Conservation (phyloP, 1,139 yeast genomes). For the Debaryomyces udenii region DNA sequence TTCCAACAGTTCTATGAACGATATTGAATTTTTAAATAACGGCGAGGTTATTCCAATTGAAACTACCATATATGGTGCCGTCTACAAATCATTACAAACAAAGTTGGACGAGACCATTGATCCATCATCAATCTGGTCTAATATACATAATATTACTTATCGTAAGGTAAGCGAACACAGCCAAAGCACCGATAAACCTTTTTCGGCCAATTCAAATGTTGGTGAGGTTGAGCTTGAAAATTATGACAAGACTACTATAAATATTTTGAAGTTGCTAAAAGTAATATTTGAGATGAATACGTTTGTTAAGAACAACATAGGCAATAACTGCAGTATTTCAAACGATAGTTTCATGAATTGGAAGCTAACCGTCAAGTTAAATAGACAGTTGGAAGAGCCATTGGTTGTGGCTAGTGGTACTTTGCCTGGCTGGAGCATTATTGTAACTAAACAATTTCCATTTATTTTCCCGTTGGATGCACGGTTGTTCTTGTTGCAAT, state of each 20-base stretch:
- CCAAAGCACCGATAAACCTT: slow-evolving; percentile 18
- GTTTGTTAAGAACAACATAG: slow-evolving; percentile 28
- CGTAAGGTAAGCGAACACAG: slow-evolving; percentile 35
- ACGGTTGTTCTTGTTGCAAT: slow-evolving; percentile 74
- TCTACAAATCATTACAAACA: slow-evolving; percentile 56
- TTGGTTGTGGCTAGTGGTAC: slow-evolving; percentile 85
- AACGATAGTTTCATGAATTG: slow-evolving; percentile 66
- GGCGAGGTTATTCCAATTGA: slow-evolving; percentile 67
- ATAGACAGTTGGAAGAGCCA: slow-evolving; percentile 89
- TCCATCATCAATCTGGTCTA: slow-evolving; percentile 57
- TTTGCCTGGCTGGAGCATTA: slow-evolving; percentile 83
- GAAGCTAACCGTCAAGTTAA: slow-evolving; percentile 83
- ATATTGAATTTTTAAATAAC: slow-evolving; percentile 63
- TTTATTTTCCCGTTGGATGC: slow-evolving; percentile 86
- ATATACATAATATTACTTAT: slow-evolving; percentile 56
- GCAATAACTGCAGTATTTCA: slow-evolving; percentile 27
- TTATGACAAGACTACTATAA: slow-evolving; percentile 49
- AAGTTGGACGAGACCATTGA: slow-evolving; percentile 47
- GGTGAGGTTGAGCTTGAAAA: slow-evolving; percentile 38
- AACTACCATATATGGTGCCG: slow-evolving; percentile 80
- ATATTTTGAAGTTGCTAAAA: slow-evolving; percentile 59
- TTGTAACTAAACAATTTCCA: slow-evolving; percentile 71
- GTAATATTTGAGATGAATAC: slow-evolving; percentile 53
- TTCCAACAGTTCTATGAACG: slow-evolving; percentile 10
- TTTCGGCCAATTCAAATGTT: slow-evolving; percentile 18